These are phyloP conservation scores for Middelhovenomyces tepae DNA, from an alignment of 805 yeast species.

Conservation along the genomic window DNA sequence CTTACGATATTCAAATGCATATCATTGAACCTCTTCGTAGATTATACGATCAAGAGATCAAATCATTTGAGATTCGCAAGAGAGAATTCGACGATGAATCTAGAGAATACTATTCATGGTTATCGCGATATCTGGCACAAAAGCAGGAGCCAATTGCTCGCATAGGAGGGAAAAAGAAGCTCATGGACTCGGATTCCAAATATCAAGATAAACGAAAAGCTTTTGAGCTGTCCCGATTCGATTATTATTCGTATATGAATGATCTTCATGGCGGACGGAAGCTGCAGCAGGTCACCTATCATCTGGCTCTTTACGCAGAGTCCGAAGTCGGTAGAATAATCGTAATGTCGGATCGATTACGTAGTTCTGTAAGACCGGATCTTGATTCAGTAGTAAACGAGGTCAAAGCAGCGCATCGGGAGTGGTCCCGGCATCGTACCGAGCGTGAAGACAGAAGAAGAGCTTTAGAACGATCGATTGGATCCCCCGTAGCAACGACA, in stretches of 20 bases:
- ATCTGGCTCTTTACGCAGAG: slow-evolving; percentile 30
- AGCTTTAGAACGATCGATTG: slow-evolving; percentile 26
- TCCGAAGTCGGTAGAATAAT: slow-evolving; percentile 23
- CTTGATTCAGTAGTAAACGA: slow-evolving; percentile 27
- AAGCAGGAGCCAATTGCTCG: slow-evolving; percentile 27
- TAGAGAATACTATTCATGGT: slow-evolving; percentile 36
- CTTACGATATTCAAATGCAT: slow-evolving; percentile 24
- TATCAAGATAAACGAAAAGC: slow-evolving; percentile 31
- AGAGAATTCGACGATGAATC: slow-evolving; percentile 38
- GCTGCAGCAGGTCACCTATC: slow-evolving; percentile 30
- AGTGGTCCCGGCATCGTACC: slow-evolving; percentile 31
- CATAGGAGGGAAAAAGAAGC: slow-evolving; percentile 21
- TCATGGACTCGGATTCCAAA: slow-evolving; percentile 30
- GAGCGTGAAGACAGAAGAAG: slow-evolving; percentile 31
- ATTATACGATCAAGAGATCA: slow-evolving; percentile 34
- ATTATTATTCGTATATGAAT: slow-evolving; percentile 32
- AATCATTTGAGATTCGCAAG: slow-evolving; percentile 31
- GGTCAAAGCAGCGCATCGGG: slow-evolving; percentile 27
- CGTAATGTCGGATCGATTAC: slow-evolving; percentile 21
- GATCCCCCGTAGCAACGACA: slow-evolving; percentile 19
- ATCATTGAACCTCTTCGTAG: slow-evolving; percentile 32
- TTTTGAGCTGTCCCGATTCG: slow-evolving; percentile 35
- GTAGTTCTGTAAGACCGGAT: slow-evolving; percentile 22
- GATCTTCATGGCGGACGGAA: slow-evolving; percentile 36
- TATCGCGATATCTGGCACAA: slow-evolving; percentile 32